These are phyloP conservation scores for Heritiera littoralis DNA, from an alignment of 345 rosid genomes.

Conservation along the genomic window DNA sequence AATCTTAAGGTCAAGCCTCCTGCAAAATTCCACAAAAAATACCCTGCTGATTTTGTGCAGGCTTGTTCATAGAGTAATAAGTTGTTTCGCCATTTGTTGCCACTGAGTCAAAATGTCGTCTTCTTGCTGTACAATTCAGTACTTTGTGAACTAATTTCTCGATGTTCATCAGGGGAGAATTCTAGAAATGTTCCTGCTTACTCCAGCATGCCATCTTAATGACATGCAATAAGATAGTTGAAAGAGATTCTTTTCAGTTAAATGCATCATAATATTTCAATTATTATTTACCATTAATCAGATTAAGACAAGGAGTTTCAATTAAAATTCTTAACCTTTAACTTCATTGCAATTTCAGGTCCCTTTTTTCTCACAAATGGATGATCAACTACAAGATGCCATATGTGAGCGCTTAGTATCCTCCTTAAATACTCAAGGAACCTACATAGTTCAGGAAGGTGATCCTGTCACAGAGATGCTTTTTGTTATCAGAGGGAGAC, in stretches of 20 bases:
- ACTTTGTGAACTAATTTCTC: no score
- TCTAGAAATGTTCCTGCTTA: no score
- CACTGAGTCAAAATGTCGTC: no score
- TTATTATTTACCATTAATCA: neutral
- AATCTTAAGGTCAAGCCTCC: no score
- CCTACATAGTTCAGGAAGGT: constrained; percentile 58
- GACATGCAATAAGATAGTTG: neutral
- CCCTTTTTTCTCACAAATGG: constrained; percentile 64
- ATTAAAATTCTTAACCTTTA: no score
- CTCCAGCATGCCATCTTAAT: neutral
- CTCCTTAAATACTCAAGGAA: constrained; percentile 56
- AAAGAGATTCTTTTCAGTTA: neutral
- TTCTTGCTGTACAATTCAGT: no score
- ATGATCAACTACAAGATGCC: constrained; percentile 63
- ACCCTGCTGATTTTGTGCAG: no score
- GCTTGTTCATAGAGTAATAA: no score
- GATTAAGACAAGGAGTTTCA: neutral
- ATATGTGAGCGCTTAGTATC: constrained; percentile 61
- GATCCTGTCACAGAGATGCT: constrained; percentile 68
- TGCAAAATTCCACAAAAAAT: no score
- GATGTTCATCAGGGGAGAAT: no score
- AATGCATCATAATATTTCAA: neutral
- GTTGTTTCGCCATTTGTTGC: no score
- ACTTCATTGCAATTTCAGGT: constrained; percentile 35
- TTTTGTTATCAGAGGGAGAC: constrained; percentile 53